phyloP scores from a whole-genome alignment of 257 asterid genomes.

The Thymus mandschuricus region DNA sequence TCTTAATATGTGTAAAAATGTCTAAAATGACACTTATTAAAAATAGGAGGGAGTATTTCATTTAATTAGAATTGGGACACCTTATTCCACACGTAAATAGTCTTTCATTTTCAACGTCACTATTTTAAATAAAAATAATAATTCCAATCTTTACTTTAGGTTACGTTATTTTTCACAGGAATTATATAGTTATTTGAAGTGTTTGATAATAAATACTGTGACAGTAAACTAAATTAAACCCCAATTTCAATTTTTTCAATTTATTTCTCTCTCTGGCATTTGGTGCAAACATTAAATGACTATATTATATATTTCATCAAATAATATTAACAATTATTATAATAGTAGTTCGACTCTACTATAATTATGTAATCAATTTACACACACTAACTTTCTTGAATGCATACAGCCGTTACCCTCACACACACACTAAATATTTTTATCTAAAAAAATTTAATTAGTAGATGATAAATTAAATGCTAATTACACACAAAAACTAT shows the following conservation, averaged over 20 bases:
- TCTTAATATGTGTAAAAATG: no score
- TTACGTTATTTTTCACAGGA: slow-evolving; percentile 27
- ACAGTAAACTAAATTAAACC: slow-evolving; percentile 19
- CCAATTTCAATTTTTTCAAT: slow-evolving; percentile 13
- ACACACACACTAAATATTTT: not conserved
- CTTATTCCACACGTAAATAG: slow-evolving; percentile 17
- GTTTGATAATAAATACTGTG: not conserved
- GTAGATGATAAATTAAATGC: not conserved
- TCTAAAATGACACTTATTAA: no score
- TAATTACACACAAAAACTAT: not conserved
- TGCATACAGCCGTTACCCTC: slow-evolving; percentile 21
- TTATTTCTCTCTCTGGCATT: slow-evolving; percentile 18
- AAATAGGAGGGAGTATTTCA: no score
- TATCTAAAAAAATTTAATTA: not conserved
- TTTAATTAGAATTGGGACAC: not conserved
- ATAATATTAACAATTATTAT: not conserved
- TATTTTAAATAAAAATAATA: no score
- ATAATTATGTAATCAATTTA: not conserved
- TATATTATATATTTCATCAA: slow-evolving; percentile 15
- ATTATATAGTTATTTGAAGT: slow-evolving; percentile 19
- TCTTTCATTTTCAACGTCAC: slow-evolving; percentile 19
- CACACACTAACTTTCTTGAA: not conserved
- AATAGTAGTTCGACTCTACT: no score
- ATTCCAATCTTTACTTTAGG: no score
- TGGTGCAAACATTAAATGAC: slow-evolving; percentile 28